phyloP scores from a whole-genome alignment of 140 eudicot species.

The Stevia rebaudiana region DNA sequence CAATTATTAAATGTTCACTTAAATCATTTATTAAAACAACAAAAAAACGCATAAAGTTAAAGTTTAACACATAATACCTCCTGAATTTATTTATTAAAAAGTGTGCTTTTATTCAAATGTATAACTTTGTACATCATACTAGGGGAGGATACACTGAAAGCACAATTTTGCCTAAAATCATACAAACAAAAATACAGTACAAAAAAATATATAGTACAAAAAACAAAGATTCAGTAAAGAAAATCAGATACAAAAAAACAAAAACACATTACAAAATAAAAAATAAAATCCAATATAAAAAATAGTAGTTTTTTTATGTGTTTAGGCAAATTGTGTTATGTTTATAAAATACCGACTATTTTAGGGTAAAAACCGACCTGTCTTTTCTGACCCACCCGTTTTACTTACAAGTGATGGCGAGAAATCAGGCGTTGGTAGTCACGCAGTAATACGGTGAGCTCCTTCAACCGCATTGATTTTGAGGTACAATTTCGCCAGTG shows the following conservation, averaged over 20 bases:
- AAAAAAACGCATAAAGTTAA: not conserved
- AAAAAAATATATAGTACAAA: no score
- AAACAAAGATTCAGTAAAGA: no score
- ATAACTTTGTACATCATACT: not conserved
- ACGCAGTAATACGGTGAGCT: conserved; percentile 66
- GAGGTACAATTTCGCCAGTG: conserved; percentile 68
- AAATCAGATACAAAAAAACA: no score
- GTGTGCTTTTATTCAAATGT: not conserved
- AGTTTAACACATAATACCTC: not conserved
- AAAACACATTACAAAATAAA: no score
- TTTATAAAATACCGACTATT: not conserved
- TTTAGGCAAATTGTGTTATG: no score
- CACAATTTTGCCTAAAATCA: no score
- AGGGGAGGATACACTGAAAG: not conserved
- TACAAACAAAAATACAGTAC: no score
- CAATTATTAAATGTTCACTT: conserved; percentile 15
- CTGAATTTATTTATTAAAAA: not conserved
- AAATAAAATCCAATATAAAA: no score
- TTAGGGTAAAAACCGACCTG: not conserved
- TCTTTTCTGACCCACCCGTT: not conserved
- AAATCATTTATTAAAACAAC: not conserved
- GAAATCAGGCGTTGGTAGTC: conserved; percentile 83
- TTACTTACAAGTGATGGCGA: conserved; percentile 54
- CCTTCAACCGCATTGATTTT: conserved; percentile 56
- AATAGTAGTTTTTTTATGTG: no score